A percentile compares a stretch with the other conserved stretches of the same genome.
phyloP scores from a whole-genome alignment of 1,284 basidiomycete genomes.

The Leccinum subrobustum region DNA sequence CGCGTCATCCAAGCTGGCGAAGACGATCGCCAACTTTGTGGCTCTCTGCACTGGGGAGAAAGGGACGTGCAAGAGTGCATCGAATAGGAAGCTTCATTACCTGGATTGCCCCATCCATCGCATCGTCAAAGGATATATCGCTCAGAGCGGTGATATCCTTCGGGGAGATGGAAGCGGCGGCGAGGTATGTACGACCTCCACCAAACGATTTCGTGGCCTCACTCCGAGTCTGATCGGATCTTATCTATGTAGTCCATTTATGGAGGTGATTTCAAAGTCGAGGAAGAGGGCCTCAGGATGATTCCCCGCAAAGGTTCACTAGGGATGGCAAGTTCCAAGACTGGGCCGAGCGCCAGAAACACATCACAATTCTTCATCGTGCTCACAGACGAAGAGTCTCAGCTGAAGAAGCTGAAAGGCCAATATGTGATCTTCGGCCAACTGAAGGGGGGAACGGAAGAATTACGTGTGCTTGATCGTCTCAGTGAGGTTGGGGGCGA shows the following conservation, averaged over 20 bases:
- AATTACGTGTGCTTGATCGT: constrained; percentile 37
- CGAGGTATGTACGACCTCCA: constrained; percentile 35
- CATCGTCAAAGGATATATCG: constrained; percentile 46
- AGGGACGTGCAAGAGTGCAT: constrained; percentile 46
- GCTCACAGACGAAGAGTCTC: constrained; percentile 40
- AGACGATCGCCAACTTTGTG: constrained; percentile 47
- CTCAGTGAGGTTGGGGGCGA: constrained; percentile 35
- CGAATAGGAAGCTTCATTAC: constrained; percentile 46
- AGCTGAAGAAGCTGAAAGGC: constrained; percentile 43
- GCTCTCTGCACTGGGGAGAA: constrained; percentile 49
- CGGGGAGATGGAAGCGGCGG: constrained; percentile 50
- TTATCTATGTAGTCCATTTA: constrained; percentile 41
- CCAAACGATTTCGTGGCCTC: background rate
- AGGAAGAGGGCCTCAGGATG: constrained; percentile 43
- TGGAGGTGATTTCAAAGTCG: constrained; percentile 50
- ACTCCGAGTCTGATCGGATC: constrained; percentile 12
- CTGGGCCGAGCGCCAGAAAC: constrained; percentile 42
- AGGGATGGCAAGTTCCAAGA: constrained; percentile 47
- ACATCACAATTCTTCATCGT: constrained; percentile 52
- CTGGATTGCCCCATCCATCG: constrained; percentile 44
- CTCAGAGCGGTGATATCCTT: constrained; percentile 52
- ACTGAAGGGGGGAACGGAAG: constrained; percentile 34
- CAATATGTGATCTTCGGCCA: constrained; percentile 49
- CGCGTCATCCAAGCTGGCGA: constrained; percentile 38
- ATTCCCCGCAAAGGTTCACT: constrained; percentile 42